Evolutionary conservation across 768 basidiomycete species (phyloP), one percentile per base, ranked within the genome.

Genomic region (Calocybe gangraenosa): DNA sequence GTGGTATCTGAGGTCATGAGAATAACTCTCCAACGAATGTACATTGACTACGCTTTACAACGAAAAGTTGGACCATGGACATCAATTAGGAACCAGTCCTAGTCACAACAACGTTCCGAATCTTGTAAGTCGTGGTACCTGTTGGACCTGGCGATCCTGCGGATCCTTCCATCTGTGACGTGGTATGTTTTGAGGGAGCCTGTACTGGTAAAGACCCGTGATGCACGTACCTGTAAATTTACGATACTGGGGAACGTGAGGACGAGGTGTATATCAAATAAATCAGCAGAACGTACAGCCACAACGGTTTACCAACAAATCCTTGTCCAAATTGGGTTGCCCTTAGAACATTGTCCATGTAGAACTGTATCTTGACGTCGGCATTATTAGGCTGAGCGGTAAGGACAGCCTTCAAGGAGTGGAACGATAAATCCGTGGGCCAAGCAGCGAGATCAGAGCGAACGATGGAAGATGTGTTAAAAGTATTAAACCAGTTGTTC

Each of bases 151-250:
- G 71, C 37, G 66, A 64, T 6, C 71, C 71, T 7, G 71, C 65
- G 44, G 71, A 72, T 3, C 70, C 70, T 51, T 73, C 71, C 71
- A 73, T 73, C 69, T 72, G n/a, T n/a, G n/a, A n/a, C n/a, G n/a
- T n/a, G n/a, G n/a, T n/a, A n/a, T n/a, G n/a, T n/a, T n/a, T n/a
- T n/a, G n/a, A n/a, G n/a, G n/a, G n/a, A n/a, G n/a, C n/a, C n/a
- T n/a, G n/a, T n/a, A n/a, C n/a, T n/a, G 4, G 8, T 38, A 22
- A 19, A 17, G 10, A 22, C 10, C 13, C 15, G 30, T 15, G 19
- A 46, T 56, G 25, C 25, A 28, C 25, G 19, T 40, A 65, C 68
- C 64, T 71, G 70, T 11, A 71, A 52, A 46, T 73, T 66, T 42
- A 73, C 61, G 23, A 73, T 73, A n/a, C 70, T 72, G 44, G 19